Evolutionary conservation across 2,329 filamentous ascomycete genomes (phyloP).

Genomic region (Arthrocladium fulminans): DNA sequence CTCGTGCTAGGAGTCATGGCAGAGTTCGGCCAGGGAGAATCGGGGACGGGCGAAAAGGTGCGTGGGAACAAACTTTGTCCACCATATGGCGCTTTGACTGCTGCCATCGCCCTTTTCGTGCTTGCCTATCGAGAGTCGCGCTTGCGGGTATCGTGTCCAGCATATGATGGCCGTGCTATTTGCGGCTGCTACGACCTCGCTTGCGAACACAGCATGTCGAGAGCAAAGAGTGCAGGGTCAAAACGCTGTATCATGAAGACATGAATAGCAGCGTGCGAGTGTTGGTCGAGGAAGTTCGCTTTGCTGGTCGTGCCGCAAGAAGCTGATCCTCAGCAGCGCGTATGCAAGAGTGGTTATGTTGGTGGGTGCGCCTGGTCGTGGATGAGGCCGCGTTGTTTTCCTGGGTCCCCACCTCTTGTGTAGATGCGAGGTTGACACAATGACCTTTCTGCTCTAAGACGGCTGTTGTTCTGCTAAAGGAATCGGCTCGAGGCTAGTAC

Average conservation of each 20-base stretch:
- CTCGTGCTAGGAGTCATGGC: slow-evolving; percentile 3
- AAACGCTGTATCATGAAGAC: slow-evolving; percentile 4
- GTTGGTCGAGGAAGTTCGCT: background rate
- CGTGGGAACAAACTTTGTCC: slow-evolving; percentile 1
- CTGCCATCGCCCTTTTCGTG: background rate
- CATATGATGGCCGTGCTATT: background rate
- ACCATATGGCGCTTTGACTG: slow-evolving; percentile 2
- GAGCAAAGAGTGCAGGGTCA: background rate
- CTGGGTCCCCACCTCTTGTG: slow-evolving; percentile 4
- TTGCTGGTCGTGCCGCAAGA: background rate
- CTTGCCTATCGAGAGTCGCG: background rate
- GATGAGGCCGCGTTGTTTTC: background rate
- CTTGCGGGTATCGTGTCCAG: background rate
- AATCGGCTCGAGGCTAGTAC: slow-evolving; percentile 1
- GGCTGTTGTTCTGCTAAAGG: background rate
- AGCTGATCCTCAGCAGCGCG: slow-evolving; percentile 2
- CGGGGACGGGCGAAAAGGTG: slow-evolving; percentile 1
- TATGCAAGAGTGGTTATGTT: slow-evolving; percentile 4
- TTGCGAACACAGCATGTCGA: slow-evolving; percentile 4
- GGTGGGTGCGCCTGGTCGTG: slow-evolving; percentile 1
- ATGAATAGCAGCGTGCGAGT: slow-evolving; percentile 8
- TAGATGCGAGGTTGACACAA: slow-evolving; percentile 7
- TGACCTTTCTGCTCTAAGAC: background rate
- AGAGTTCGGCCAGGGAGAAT: slow-evolving; percentile 9
- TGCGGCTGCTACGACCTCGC: background rate